phyloP scores from a whole-genome alignment of 805 yeast genomes.

The Yarrowia porcina region DNA sequence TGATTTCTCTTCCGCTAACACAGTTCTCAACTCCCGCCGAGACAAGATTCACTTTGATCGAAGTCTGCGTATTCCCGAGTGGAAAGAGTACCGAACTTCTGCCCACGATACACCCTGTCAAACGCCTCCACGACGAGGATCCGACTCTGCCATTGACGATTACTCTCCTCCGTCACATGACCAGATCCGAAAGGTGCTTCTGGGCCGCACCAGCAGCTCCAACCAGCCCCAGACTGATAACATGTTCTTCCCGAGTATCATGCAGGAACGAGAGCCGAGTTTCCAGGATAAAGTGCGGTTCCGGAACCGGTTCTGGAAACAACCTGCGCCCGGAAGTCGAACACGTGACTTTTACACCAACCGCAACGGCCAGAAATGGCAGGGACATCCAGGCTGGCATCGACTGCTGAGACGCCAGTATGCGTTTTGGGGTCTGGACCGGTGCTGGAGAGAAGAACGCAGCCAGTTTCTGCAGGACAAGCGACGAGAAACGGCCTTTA shows the following conservation, averaged over 20 bases:
- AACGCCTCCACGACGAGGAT: slow-evolving; percentile 1
- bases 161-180: background rate
- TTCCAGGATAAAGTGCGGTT: slow-evolving; percentile 16
- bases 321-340: slow-evolving; percentile 30
- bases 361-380: slow-evolving; percentile 25
- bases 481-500: slow-evolving; percentile 32
- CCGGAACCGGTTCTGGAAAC: slow-evolving; percentile 27
- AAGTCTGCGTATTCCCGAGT: slow-evolving; percentile 7
- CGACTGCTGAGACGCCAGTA: slow-evolving; percentile 32
- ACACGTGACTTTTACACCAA: slow-evolving; percentile 26
- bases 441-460: slow-evolving; percentile 33
- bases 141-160: slow-evolving; percentile 8
- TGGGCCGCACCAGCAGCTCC: background rate
- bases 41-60: slow-evolving; percentile 18
- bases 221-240: background rate
- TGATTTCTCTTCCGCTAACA: background rate
- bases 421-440: slow-evolving; percentile 30
- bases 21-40: slow-evolving; percentile 5
- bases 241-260: slow-evolving; percentile 1
- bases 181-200: background rate
- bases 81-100: slow-evolving; percentile 7
- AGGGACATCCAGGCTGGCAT: slow-evolving; percentile 33
- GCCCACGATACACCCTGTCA: slow-evolving; percentile 1
- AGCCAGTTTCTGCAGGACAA: slow-evolving; percentile 31
- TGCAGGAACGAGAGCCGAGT: background rate